Conservation (phyloP, 2,329 filamentous ascomycete species). For the Ceratocystiopsis minuta region DNA sequence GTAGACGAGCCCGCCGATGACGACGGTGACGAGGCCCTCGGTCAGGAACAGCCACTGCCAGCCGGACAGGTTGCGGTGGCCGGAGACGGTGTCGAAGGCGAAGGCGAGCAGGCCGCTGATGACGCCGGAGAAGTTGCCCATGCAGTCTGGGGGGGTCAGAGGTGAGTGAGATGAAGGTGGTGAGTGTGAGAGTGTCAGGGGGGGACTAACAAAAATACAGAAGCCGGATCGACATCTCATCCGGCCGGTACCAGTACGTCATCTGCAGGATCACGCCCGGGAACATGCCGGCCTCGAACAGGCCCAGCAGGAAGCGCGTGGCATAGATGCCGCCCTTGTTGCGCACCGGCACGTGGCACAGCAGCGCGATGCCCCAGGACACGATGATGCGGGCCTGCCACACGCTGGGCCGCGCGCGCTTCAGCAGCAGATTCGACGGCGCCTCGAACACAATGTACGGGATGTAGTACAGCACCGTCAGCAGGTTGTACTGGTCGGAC, state of each 20-base stretch:
- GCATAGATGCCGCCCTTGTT: constrained; percentile 28
- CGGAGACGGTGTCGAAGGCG: constrained; percentile 22
- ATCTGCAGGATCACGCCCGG: constrained; percentile 36
- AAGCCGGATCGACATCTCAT: constrained; percentile 26
- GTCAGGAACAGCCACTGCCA: constrained; percentile 21
- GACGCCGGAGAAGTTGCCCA: constrained; percentile 22
- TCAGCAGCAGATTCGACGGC: constrained; percentile 61
- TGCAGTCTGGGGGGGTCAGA: constrained; percentile 14
- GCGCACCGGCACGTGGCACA: constrained; percentile 33
- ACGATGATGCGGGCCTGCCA: constrained; percentile 68
- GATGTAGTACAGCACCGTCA: constrained; percentile 27
- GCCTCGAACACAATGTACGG: constrained; percentile 62
- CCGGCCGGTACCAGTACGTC: constrained; percentile 29
- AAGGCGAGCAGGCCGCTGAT: constrained; percentile 25
- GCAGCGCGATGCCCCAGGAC: constrained; percentile 31
- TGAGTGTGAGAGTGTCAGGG: too few relatives aligned
- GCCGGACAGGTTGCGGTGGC: constrained; percentile 17
- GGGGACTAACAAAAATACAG: constrained; percentile 23
- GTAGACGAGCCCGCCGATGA: constrained; percentile 28
- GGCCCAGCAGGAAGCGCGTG: constrained; percentile 39
- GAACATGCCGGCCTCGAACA: constrained; percentile 50
- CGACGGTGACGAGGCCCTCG: constrained; percentile 28
- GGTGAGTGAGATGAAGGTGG: background rate
- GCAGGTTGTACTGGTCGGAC: constrained; percentile 21
- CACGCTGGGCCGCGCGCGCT: constrained; percentile 51